Evolutionary conservation across 148 eudicot species (phyloP), one percentile per base, ranked within the genome.

Genomic region (Nepenthes gracilis): DNA sequence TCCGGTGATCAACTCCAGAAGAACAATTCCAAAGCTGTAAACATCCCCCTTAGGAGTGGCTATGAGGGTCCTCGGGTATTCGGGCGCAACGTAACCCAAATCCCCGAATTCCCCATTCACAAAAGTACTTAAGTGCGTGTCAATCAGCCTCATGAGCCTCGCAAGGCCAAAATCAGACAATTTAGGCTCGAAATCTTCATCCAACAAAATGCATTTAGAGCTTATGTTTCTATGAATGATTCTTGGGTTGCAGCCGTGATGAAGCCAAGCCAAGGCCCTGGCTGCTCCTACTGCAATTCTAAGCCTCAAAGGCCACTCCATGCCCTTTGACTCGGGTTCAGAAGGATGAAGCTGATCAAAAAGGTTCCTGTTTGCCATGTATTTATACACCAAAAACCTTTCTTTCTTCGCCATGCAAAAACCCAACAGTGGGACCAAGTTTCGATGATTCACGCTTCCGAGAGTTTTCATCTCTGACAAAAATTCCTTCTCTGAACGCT

Each of bases 21-120:
- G 75, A 36, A 80, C 78, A 6, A 64, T 65, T 33, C 83, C 83
- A 14, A 80, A 80, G 61, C 83, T 80, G 36, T 63, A 80, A 32
- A 80, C 74, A 38, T 80, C 83, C 38, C 83, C 83, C 54, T 80
- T 80, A 12, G 83, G 80, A 1, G 83, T 76, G 48, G 83, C 83
- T 4, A 74, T 74, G 2, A 80, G 74, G 2, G 77, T 80, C 35
- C 80, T 64, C 9, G 72, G 54, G 43, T 80, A 80, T 43, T 80
- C 83, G 0, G 83, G 83, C 9, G 83, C 83, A 9, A 80, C 74
- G 43, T 80, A 80, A 34, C 83, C 83, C 13, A 80, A 57, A 64
- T 80, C 83, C 0, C 83, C 83, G 13, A 80, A 80, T 48, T 76
- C 83, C 37, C 83, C 83, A 11, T 76, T 76, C 64, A 80, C 83